A percentile compares a stretch with the other conserved stretches of the same genome.
Evolutionary conservation across 768 basidiomycete genomes (phyloP).

Genomic region (Mycena olivaceomarginata): DNA sequence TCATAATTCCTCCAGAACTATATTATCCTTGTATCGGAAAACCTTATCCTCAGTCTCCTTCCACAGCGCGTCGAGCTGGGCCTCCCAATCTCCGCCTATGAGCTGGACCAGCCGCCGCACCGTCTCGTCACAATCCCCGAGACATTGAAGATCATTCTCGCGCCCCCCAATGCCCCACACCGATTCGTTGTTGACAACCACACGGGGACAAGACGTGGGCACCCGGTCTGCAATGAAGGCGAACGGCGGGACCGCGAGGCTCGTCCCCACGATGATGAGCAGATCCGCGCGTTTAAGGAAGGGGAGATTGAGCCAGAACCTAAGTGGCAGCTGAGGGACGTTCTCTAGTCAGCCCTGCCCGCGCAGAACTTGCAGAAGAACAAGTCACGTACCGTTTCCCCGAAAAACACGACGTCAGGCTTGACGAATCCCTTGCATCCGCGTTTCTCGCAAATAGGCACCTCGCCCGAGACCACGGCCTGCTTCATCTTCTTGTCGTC

Average conservation of each 20-base stretch:
- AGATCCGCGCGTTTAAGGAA: slow-evolving; percentile 33
- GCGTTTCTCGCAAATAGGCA: slow-evolving; percentile 24
- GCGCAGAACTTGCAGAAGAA: neutral
- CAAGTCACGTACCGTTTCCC: slow-evolving; percentile 8
- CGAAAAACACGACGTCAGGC: slow-evolving; percentile 36
- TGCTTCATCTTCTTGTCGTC: slow-evolving; percentile 37
- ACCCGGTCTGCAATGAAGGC: slow-evolving; percentile 26
- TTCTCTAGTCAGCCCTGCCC: neutral
- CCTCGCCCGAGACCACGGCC: slow-evolving; percentile 23
- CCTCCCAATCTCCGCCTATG: slow-evolving; percentile 29
- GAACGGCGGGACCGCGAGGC: slow-evolving; percentile 38
- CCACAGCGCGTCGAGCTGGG: slow-evolving; percentile 33
- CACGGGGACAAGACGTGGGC: slow-evolving; percentile 25
- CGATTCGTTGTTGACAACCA: slow-evolving; percentile 25
- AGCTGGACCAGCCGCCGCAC: slow-evolving; percentile 28
- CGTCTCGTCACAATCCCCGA: slow-evolving; percentile 37
- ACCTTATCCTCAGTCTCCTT: slow-evolving; percentile 27
- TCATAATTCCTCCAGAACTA: neutral
- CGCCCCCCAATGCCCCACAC: slow-evolving; percentile 28
- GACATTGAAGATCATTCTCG: slow-evolving; percentile 21
- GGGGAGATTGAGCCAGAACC: slow-evolving; percentile 37
- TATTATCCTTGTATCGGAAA: slow-evolving; percentile 25
- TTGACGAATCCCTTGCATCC: slow-evolving; percentile 38
- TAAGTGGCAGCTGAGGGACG: slow-evolving; percentile 18
- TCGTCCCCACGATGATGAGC: slow-evolving; percentile 35